Percentiles rank a stretch among this genome's conserved stretches.
phyloP scores from a whole-genome alignment of 306 rosid species.

The Castanopsis chinensis region DNA sequence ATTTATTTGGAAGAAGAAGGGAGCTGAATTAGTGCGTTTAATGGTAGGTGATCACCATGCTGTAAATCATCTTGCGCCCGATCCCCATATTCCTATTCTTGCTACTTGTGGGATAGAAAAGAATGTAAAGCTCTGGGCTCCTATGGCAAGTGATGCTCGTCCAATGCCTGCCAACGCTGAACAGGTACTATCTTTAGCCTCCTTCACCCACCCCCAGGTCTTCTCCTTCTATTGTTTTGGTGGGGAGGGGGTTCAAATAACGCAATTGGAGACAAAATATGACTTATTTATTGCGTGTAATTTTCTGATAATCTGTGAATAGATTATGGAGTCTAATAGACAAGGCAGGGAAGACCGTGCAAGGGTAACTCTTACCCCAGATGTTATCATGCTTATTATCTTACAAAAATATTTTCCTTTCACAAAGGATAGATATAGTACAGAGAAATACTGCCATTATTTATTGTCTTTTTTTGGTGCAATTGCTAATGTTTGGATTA shows the following conservation, averaged over 20 bases:
- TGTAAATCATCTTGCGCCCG: conserved; percentile 53
- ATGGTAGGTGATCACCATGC: conserved; percentile 44
- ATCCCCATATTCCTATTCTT: conserved; percentile 46
- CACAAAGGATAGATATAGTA: not conserved
- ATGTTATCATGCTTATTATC: conserved; percentile 33
- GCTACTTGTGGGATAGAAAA: conserved; percentile 58
- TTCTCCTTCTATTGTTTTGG: no score
- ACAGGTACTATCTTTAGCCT: conserved; percentile 33
- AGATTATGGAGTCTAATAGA: conserved; percentile 50
- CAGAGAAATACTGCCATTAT: not conserved
- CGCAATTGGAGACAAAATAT: no score
- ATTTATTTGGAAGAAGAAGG: conserved; percentile 59
- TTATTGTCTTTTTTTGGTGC: not conserved
- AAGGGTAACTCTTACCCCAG: conserved; percentile 40
- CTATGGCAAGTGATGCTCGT: conserved; percentile 29
- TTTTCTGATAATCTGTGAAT: not conserved
- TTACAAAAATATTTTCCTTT: not conserved
- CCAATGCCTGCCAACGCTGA: conserved; percentile 43
- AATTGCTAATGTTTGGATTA: not conserved
- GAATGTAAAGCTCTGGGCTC: conserved; percentile 53
- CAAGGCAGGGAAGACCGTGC: conserved; percentile 46
- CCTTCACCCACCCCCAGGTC: not conserved
- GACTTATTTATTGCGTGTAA: conserved; percentile 11
- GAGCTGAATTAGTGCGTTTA: conserved; percentile 42
- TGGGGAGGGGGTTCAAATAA: not conserved